These are phyloP conservation scores for Viola pubescens DNA, from an alignment of 441 rosid species.

Conservation along the genomic window DNA sequence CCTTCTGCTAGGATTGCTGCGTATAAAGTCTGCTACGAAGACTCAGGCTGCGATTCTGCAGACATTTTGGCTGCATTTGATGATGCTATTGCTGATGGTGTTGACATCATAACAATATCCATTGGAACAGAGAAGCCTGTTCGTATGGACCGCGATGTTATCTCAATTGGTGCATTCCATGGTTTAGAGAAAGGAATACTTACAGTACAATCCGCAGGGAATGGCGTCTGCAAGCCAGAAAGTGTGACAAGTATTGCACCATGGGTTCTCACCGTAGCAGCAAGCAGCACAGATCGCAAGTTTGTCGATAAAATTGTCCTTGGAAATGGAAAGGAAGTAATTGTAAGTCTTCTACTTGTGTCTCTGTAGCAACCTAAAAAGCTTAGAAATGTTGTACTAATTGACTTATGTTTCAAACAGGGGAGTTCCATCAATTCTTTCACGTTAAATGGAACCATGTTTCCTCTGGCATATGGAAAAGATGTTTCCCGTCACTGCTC, in stretches of 20 bases:
- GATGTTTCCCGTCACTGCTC: constrained; percentile 6
- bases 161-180: constrained; percentile 71
- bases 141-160: constrained; percentile 27
- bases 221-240: constrained; percentile 40
- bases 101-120: constrained; percentile 48
- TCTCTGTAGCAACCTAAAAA: not conserved
- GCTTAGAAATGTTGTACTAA: not conserved
- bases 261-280: constrained; percentile 66
- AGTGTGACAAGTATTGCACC: constrained; percentile 51
- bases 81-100: constrained; percentile 41
- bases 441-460: constrained; percentile 20
- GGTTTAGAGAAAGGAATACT: constrained; percentile 48
- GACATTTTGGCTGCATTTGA: constrained; percentile 35
- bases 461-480: constrained; percentile 32
- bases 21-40: constrained; percentile 25
- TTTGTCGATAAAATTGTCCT: constrained; percentile 50
- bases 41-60: constrained; percentile 18
- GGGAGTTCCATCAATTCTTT: constrained; percentile 42
- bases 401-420: constrained; percentile 13
- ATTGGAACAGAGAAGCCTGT: constrained; percentile 31
- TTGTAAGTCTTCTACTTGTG: constrained; percentile 1
- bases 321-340: constrained; percentile 24
- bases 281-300: constrained; percentile 57
- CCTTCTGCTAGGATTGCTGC: constrained; percentile 35
- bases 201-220: constrained; percentile 67